phyloP scores from a whole-genome alignment of 75 land plant species.

The Selaginella moellendorffii region DNA sequence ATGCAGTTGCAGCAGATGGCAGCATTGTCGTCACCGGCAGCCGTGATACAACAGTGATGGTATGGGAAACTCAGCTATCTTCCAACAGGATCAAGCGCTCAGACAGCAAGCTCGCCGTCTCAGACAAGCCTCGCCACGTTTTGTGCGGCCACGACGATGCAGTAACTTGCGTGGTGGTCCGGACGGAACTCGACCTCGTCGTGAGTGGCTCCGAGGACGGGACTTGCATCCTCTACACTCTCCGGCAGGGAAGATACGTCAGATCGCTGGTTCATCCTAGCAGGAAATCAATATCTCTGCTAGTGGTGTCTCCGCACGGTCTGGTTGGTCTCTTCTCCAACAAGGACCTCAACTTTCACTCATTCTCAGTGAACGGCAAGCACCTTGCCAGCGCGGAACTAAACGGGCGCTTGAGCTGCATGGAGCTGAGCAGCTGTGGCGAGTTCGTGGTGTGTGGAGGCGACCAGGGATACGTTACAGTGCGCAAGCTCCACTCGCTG shows the following conservation, averaged over 20 bases:
- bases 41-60: constrained; percentile 93
- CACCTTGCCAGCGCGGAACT: constrained; percentile 56
- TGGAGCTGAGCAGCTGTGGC: constrained; percentile 80
- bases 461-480: constrained; percentile 77
- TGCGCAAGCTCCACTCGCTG: constrained; percentile 70
- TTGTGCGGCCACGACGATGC: constrained; percentile 97
- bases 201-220: constrained; percentile 95
- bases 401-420: constrained; percentile 75
- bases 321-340: constrained; percentile 58
- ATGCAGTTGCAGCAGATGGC: constrained; percentile 50
- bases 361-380: constrained; percentile 87
- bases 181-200: constrained; percentile 82
- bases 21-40: constrained; percentile 94
- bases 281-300: constrained; percentile 52
- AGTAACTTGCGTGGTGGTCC: constrained; percentile 77
- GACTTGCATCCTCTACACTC: constrained; percentile 82
- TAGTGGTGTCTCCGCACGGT: constrained; percentile 75
- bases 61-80: constrained; percentile 54
- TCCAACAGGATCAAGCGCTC: constrained; percentile 29
- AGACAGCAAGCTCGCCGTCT: constrained; percentile 27
- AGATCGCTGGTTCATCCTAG: constrained; percentile 76
- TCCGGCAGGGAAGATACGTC: constrained; percentile 71
- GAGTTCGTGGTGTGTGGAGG: constrained; percentile 92
- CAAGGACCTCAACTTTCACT: constrained; percentile 64
- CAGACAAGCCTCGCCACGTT: constrained; percentile 71